Evolutionary conservation across 305 asterid genomes (phyloP).

Genomic region (Striga hermonthica): DNA sequence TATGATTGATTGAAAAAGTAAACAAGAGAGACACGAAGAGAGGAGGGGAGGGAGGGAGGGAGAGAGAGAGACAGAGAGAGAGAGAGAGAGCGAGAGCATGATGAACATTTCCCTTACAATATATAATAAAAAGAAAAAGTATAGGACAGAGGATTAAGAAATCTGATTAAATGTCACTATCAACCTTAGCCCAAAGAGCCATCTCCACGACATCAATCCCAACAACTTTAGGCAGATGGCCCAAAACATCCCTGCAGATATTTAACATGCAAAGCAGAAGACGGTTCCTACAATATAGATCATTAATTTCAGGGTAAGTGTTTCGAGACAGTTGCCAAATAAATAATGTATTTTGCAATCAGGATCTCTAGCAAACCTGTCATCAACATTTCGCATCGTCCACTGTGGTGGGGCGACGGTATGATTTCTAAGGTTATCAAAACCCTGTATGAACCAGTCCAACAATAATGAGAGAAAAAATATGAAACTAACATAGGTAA

Average conservation of each 20-base stretch:
- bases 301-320: not conserved
- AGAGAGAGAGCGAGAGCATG: no score
- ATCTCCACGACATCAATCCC: constrained; percentile 81
- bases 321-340: not conserved
- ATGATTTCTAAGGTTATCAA: constrained; percentile 94
- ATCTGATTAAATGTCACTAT: constrained; percentile 20
- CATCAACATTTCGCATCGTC: constrained; percentile 99
- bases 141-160: constrained; percentile 9
- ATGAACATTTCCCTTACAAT: not conserved
- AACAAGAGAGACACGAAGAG: no score
- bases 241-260: constrained; percentile 78
- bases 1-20: constrained; percentile 15
- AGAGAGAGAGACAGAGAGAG: no score
- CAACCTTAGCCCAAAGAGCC: constrained; percentile 99
- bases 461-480: constrained; percentile 30
- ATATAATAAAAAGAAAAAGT: not conserved
- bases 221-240: constrained; percentile 87
- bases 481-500: not conserved
- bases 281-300: constrained; percentile 62
- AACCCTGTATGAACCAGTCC: constrained; percentile 59
- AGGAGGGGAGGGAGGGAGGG: no score
- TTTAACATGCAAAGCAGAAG: constrained; percentile 73
- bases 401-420: constrained; percentile 97
- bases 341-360: constrained; percentile 1
- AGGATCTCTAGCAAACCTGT: constrained; percentile 55